phyloP scores from a whole-genome alignment of 108 stramenopile genomes.

The Pseudonitzschia delicatissima region DNA sequence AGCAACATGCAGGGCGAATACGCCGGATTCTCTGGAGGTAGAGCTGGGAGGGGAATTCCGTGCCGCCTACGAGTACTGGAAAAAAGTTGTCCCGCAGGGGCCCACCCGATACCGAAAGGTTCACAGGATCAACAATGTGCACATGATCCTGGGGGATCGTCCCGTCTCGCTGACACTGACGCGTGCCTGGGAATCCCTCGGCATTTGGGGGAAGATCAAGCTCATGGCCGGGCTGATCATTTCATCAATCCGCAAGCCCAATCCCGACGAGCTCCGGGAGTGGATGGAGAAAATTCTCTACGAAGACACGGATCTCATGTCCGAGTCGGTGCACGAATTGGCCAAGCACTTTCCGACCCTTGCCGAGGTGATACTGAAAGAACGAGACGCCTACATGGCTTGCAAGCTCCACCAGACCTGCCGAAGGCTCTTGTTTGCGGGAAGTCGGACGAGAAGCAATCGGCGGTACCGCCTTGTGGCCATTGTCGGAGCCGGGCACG shows the following conservation, averaged over 20 bases:
- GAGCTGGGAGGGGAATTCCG: slow-evolving; percentile 83
- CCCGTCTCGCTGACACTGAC: slow-evolving; percentile 66
- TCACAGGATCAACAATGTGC: slow-evolving; percentile 20
- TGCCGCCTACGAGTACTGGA: slow-evolving; percentile 58
- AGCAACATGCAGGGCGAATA: slow-evolving; percentile 77
- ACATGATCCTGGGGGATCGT: slow-evolving; percentile 77
- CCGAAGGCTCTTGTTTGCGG: slow-evolving; percentile 24
- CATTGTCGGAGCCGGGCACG: slow-evolving; percentile 86
- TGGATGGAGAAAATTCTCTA: slow-evolving; percentile 68
- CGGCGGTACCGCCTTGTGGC: slow-evolving; percentile 50
- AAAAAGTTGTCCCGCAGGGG: neutral
- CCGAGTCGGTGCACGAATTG: slow-evolving; percentile 73
- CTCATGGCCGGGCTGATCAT: slow-evolving; percentile 61
- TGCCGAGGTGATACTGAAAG: slow-evolving; percentile 63
- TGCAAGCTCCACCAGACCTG: slow-evolving; percentile 73
- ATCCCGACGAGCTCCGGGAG: slow-evolving; percentile 68
- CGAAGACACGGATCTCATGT: slow-evolving; percentile 74
- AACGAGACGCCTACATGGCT: slow-evolving; percentile 82
- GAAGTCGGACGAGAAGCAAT: neutral
- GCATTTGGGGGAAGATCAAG: slow-evolving; percentile 67
- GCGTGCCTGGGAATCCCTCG: slow-evolving; percentile 77
- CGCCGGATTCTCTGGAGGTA: slow-evolving; percentile 72
- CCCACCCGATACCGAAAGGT: neutral
- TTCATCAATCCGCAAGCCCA: slow-evolving; percentile 62
- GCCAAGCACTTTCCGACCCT: slow-evolving; percentile 67